Evolutionary conservation across 306 rosid species (phyloP), one percentile per base, ranked within the genome.

Genomic region (Trifolium repens): DNA sequence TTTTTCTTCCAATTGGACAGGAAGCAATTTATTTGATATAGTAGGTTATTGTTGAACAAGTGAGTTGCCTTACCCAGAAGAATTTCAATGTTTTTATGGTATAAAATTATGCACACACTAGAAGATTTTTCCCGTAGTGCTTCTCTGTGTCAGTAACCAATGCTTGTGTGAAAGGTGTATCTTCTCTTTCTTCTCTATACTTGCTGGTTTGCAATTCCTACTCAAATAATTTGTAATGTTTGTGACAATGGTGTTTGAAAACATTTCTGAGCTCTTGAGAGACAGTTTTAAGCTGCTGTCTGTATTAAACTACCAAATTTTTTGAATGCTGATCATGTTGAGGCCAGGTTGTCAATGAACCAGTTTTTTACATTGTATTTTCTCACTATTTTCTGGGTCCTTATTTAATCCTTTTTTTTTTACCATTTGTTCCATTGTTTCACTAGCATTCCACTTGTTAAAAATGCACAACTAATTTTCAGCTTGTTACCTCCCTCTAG

Each of bases 51-150:
- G 71, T 40, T 71, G 39, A 17, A 9, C 70, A 26, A 70, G 61
- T 68, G 47, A 30, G 54, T 67, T 55, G 55, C 71, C 46, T 72
- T 55, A 62, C 71, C 46, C 9, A 52, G 73, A 70, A 55, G 60
- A 11, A 37, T 76, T 78, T 55, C 8, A 53, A 47, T 49, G 57
- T 37, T 8, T 8, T 54, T 13, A 32, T 69, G 26, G 13, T 60
- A 27, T n/a, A 54, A 42, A 14, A 55, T 27, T 26, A 73, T 15
- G 64, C 14, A 37, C 9, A 34, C 32, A 72, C 19, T 64, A 34
- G 6, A 67, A 32, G 37, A 26, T 58, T 58, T 58, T 19, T n/a
- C n/a, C 37, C 13, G 9, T 14, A 11, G 39, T 11, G n/a, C 30
- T 12, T 58, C n/a, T 58, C 12, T 58, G 39, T 58, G 64, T 5